phyloP scores from a whole-genome alignment of 495 filamentous ascomycete species.

The Bryoglossum gracile region DNA sequence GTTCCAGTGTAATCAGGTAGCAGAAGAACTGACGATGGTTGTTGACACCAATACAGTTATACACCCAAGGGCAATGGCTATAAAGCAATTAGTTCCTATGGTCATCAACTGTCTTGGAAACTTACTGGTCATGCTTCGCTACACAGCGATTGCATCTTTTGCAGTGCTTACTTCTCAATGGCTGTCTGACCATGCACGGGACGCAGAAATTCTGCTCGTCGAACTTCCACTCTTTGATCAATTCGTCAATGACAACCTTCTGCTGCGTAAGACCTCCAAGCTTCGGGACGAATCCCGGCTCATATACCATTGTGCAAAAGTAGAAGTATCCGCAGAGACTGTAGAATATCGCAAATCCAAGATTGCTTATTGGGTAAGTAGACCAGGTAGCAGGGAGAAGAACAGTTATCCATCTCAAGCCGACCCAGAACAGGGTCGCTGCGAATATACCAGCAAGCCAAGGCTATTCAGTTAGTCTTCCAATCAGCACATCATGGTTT shows the following conservation, averaged over 20 bases:
- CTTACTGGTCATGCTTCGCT: constrained; percentile 95
- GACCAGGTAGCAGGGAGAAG: constrained; percentile 66
- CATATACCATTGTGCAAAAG: constrained; percentile 69
- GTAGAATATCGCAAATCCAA: constrained; percentile 60
- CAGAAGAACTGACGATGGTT: constrained; percentile 94
- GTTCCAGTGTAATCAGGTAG: constrained; percentile 69
- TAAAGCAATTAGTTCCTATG: constrained; percentile 33
- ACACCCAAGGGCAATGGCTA: constrained; percentile 96
- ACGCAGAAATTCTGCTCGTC: constrained; percentile 93
- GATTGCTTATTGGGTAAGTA: constrained; percentile 60
- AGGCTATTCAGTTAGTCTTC: constrained; percentile 45
- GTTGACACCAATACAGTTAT: constrained; percentile 91
- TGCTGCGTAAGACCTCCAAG: constrained; percentile 80
- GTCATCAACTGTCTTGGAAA: background rate
- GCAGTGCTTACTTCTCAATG: constrained; percentile 92
- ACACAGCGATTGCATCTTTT: constrained; percentile 84
- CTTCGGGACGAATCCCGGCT: constrained; percentile 95
- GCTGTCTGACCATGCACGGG: constrained; percentile 85
- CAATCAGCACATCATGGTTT: constrained; percentile 11
- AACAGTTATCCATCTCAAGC: constrained; percentile 61
- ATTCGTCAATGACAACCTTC: constrained; percentile 76
- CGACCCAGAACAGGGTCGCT: constrained; percentile 77
- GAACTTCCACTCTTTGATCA: constrained; percentile 78
- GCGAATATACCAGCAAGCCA: constrained; percentile 93
- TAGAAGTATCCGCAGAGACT: constrained; percentile 78